A percentile compares a stretch with the other conserved stretches of the same genome.
Conservation (phyloP, 83 land plant species). For the Larix sibirica region DNA sequence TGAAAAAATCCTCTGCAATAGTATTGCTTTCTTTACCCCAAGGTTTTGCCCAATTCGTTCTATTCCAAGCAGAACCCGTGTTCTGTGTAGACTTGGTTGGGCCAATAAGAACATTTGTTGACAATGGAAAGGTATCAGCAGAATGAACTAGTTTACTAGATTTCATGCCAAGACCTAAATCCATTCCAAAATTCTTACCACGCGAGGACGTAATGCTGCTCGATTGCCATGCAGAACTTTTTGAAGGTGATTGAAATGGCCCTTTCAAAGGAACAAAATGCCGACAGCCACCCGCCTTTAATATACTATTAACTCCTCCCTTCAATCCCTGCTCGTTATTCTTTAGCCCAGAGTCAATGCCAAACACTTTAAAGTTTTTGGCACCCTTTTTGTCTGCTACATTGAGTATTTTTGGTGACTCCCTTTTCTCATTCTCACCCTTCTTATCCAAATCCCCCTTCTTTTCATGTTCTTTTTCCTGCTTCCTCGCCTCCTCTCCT, state of each 20-base stretch:
- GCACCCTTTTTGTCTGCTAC: neutral
- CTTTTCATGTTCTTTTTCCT: slow-evolving; percentile 46
- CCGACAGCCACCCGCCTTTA: slow-evolving; percentile 32
- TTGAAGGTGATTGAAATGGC: slow-evolving; percentile 51
- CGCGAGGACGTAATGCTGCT: slow-evolving; percentile 37
- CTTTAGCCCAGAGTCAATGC: slow-evolving; percentile 18
- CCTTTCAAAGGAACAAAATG: slow-evolving; percentile 61
- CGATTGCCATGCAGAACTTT: slow-evolving; percentile 30
- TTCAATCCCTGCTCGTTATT: slow-evolving; percentile 22
- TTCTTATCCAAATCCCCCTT: slow-evolving; percentile 48
- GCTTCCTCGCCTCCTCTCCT: slow-evolving; percentile 67
- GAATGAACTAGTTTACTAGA: slow-evolving; percentile 30
- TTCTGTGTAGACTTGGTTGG: slow-evolving; percentile 18
- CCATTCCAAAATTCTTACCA: slow-evolving; percentile 31
- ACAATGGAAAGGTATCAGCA: slow-evolving; percentile 28
- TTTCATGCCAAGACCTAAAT: slow-evolving; percentile 26
- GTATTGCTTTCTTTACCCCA: slow-evolving; percentile 4
- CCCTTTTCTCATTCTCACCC: slow-evolving; percentile 40
- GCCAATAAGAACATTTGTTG: slow-evolving; percentile 14
- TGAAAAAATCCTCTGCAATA: neutral
- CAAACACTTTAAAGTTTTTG: slow-evolving; percentile 24
- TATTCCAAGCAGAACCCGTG: slow-evolving; percentile 12
- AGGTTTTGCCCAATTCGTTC: slow-evolving; percentile 8
- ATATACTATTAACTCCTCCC: slow-evolving; percentile 21
- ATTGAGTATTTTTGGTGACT: slow-evolving; percentile 24